These are phyloP conservation scores for Fusarium torreyae DNA, from an alignment of 2,329 filamentous ascomycete genomes.

Conservation along the genomic window DNA sequence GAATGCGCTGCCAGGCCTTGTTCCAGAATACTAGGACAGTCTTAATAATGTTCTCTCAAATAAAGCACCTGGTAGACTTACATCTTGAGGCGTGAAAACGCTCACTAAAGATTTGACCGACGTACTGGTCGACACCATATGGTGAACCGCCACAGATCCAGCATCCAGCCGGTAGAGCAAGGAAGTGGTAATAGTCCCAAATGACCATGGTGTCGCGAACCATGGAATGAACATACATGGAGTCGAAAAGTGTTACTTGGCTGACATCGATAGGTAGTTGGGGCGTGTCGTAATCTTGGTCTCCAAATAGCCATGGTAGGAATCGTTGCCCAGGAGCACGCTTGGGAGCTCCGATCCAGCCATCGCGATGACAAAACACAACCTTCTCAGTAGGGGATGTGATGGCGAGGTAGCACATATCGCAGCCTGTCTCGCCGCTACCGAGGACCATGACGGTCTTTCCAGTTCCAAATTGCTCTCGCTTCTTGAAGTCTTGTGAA, in stretches of 20 bases:
- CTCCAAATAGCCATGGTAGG: conserved; percentile 21
- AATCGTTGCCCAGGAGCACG: conserved; percentile 25
- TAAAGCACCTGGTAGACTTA: conserved; percentile 24
- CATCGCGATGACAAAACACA: neutral
- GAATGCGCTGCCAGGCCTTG: conserved; percentile 54
- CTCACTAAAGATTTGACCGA: conserved; percentile 48
- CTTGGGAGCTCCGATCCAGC: conserved; percentile 3
- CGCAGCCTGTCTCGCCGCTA: conserved; percentile 61
- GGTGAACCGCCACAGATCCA: conserved; percentile 18
- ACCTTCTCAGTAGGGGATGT: conserved; percentile 59
- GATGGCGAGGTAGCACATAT: conserved; percentile 60
- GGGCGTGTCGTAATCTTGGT: conserved; percentile 1
- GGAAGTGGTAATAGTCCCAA: conserved; percentile 32
- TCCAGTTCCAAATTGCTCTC: conserved; percentile 56
- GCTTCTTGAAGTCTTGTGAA: conserved; percentile 60
- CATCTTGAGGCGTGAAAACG: conserved; percentile 46
- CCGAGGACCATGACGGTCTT: conserved; percentile 61
- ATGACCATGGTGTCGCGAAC: conserved; percentile 29
- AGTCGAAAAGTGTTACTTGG: conserved; percentile 29
- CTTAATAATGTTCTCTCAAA: neutral
- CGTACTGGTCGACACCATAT: conserved; percentile 24
- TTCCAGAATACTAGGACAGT: conserved; percentile 51
- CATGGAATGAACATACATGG: conserved; percentile 33
- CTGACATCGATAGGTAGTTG: conserved; percentile 12
- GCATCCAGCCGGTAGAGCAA: conserved; percentile 11